These are phyloP conservation scores for Lasiodiplodia citricola DNA, from an alignment of 2,329 filamentous ascomycete species.

Conservation along the genomic window DNA sequence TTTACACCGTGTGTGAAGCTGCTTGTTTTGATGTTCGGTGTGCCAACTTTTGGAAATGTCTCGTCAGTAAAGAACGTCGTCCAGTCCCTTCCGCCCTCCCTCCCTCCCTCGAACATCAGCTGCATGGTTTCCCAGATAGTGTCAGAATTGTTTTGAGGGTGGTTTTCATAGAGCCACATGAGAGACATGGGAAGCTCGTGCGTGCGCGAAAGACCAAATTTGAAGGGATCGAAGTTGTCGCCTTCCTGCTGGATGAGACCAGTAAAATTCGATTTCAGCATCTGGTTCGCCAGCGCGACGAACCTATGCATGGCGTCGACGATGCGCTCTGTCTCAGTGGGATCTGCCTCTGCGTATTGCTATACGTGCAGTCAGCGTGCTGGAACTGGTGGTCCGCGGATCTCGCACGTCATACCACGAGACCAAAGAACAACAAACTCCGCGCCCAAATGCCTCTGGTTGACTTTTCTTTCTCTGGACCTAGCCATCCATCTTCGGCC, in stretches of 20 bases:
- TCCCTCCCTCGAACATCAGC: conserved; percentile 42
- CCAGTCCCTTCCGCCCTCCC: conserved; percentile 38
- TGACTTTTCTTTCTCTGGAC: conserved; percentile 52
- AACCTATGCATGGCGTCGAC: conserved; percentile 58
- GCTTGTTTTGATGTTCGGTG: conserved; percentile 23
- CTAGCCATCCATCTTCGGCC: conserved; percentile 63
- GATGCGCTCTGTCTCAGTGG: conserved; percentile 49
- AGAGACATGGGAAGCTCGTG: conserved; percentile 54
- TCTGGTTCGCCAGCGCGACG: conserved; percentile 56
- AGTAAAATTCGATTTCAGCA: conserved; percentile 61
- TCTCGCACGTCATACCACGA: conserved; percentile 40
- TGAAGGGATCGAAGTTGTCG: conserved; percentile 37
- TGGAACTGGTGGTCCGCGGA: too few species aligned
- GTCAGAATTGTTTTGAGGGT: background rate
- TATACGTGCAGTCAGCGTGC: too few species aligned
- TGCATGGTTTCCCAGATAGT: conserved; percentile 50
- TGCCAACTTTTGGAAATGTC: conserved; percentile 34
- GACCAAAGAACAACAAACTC: conserved; percentile 57
- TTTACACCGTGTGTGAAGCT: conserved; percentile 51
- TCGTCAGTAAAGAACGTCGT: conserved; percentile 41
- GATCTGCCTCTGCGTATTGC: conserved; percentile 56
- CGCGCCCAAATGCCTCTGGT: conserved; percentile 60
- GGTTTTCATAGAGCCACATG: conserved; percentile 54
- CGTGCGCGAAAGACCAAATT: conserved; percentile 25
- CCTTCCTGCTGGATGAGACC: conserved; percentile 55